Evolutionary conservation across 2,329 filamentous ascomycete genomes (phyloP).

Genomic region (Fusarium ambrosium): DNA sequence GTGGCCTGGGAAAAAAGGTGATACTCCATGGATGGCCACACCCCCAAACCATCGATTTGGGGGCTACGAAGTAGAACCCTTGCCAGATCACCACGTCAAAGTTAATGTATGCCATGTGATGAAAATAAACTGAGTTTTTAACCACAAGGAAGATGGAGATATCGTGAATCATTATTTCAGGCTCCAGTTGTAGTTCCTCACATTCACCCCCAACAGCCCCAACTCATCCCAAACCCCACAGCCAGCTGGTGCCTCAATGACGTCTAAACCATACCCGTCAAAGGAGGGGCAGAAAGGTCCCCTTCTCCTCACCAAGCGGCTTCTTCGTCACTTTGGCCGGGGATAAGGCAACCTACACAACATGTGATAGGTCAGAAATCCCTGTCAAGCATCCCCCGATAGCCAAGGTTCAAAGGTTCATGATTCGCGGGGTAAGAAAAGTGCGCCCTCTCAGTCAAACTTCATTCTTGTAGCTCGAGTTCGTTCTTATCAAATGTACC

Average conservation of each 20-base stretch:
- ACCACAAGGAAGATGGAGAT: rapidly evolving
- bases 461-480: neutral
- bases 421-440: slow-evolving; percentile 33
- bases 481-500: neutral
- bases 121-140: rapidly evolving
- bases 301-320: neutral
- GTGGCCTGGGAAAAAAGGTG: neutral
- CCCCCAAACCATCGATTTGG: neutral
- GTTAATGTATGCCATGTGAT: rapidly evolving
- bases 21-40: neutral
- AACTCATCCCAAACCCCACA: neutral
- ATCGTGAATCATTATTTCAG: neutral
- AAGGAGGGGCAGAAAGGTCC: neutral
- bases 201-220: neutral
- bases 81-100: neutral
- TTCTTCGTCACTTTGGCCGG: slow-evolving; percentile 22
- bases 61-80: neutral
- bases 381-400: too few relatives aligned
- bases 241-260: neutral
- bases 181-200: neutral
- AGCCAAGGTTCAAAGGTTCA: neutral
- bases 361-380: slow-evolving; percentile 31
- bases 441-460: slow-evolving; percentile 23
- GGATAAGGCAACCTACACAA: slow-evolving; percentile 28
- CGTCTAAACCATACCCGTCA: neutral